Evolutionary conservation across 352 stramenopile species (phyloP), one percentile per base, ranked within the genome.

Genomic region (Globisporangium nunn): DNA sequence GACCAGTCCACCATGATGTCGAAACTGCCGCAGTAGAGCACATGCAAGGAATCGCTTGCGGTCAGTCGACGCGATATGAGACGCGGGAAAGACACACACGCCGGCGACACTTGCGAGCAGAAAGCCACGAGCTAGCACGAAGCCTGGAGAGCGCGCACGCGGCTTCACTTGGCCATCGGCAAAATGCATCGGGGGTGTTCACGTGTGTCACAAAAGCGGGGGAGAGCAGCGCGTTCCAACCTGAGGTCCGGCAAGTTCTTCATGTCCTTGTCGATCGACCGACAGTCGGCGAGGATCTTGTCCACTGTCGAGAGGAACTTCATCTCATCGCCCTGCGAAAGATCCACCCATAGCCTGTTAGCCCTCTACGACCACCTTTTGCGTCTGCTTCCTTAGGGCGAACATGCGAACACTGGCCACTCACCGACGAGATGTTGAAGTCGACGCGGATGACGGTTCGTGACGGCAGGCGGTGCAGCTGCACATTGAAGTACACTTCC

Each of bases 301-400:
- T 91, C 74, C 11, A 73, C 75, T n/a, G 83, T 75, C 54, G 70
- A 68, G 11, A 88, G 61, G 54, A 91, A 91, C 50, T 81, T 76
- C 49, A 77, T 64, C 35, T 91, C 78, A 43, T 85, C 65, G 3
- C 78, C 81, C 78, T 91, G 43, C 23, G 15, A 15, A 33, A 17
- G 14, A 44, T 23, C 55, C 62, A 57, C 17, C 53, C 7, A 39
- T 4, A 43, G 5, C 4, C 7, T 23, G 3, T 17, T 40, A 46
- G 11, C 50, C 23, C 44, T 40, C 48, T 65, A 61, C 35, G 28
- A 63, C 68, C 58, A 14, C 29, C 72, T 63, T 48, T 59, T 56
- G 51, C 43, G 4, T 12, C 11, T 17, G 37, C 10, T 43, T 43
- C 11, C 37, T 6, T 17, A 23, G 23, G 11, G 11, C 11, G 37